A percentile compares a stretch with the other conserved stretches of the same genome.
phyloP scores from a whole-genome alignment of 2,329 filamentous ascomycete species.

The Aspergillus sp. region DNA sequence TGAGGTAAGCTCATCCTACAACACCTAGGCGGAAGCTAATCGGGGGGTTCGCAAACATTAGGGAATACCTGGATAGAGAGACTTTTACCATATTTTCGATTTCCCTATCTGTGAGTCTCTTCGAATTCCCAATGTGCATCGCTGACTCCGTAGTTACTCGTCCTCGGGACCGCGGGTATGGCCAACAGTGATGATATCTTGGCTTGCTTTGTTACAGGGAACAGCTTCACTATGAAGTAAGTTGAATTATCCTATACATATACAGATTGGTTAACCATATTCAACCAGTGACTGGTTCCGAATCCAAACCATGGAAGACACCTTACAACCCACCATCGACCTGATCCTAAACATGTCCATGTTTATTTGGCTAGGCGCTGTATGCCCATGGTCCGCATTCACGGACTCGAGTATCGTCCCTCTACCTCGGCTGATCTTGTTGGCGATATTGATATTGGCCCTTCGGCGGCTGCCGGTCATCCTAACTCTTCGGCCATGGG shows the following conservation, averaged over 20 bases:
- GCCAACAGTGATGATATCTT: constrained; percentile 25
- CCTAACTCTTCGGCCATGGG: constrained; percentile 9
- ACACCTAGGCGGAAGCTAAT: too few relatives aligned
- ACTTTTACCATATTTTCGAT: too few relatives aligned
- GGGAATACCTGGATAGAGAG: too few relatives aligned
- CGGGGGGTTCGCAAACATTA: too few relatives aligned
- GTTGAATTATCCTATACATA: neutral
- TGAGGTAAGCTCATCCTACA: too few relatives aligned
- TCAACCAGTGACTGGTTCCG: neutral
- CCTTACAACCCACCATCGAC: constrained; percentile 20
- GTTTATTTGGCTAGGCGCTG: constrained; percentile 24
- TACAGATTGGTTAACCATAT: neutral
- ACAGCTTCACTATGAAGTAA: constrained; percentile 7
- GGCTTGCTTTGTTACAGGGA: constrained; percentile 26
- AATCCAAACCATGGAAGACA: neutral
- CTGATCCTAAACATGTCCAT: constrained; percentile 22
- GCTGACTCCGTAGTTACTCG: neutral
- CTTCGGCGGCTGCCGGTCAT: neutral
- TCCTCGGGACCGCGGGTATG: constrained; percentile 22
- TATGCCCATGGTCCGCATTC: constrained; percentile 22
- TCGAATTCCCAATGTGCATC: too few relatives aligned
- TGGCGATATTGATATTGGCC: neutral
- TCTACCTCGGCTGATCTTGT: constrained; percentile 7
- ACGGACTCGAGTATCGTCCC: constrained; percentile 3
- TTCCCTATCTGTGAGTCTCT: too few relatives aligned